Evolutionary conservation across 352 stramenopile genomes (phyloP), one percentile per base, ranked within the genome.

Genomic region (Pythium plurisporium): DNA sequence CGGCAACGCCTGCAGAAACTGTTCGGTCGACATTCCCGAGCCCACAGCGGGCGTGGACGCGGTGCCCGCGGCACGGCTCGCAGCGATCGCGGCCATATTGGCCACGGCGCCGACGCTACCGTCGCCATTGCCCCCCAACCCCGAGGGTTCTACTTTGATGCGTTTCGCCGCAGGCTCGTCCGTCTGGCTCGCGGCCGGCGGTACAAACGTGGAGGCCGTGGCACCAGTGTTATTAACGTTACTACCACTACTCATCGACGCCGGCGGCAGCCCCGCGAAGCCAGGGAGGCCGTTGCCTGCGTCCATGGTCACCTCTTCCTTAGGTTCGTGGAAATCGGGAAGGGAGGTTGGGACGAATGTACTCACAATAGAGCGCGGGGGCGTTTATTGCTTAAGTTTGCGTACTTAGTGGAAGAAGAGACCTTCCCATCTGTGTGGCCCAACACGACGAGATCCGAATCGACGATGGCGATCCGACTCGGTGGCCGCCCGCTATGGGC

Each of bases 1-100:
- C 23, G 55, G 65, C 33, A 78, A 59, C 47, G 73, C 48, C 49
- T 82, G 65, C n/a, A 71, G 23, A 31, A 73, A 73, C 58, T 62
- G 43, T n/a, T 61, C 56, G n/a, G 58, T 69, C n/a, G 66, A 61
- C 22, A 70, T 60, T 19, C 61, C 61, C n/a, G 40, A 55, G 25
- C 47, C 61, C 23, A 52, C 15, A 53, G 5, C 30, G 4, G 29
- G 29, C 45, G 14, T 8, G 38, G 38, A 7, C 1, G 31, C n/a
- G 7, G 34, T 8, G 4, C 49, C 27, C 20, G 31, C 31, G 12
- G 64, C 62, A 27, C 62, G 59, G 15, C 33, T 61, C 5, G 48
- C 50, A 12, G 64, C 60, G 42, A 77, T 68, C n/a, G 64, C 62
- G 12, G 61, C 60, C 37, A 53, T 44, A 27, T 74, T 65, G 15